Percentiles rank a stretch among this genome's conserved stretches.
These are phyloP conservation scores for Starmerella khaoyaiensis DNA, from an alignment of 805 yeast genomes.

Conservation along the genomic window DNA sequence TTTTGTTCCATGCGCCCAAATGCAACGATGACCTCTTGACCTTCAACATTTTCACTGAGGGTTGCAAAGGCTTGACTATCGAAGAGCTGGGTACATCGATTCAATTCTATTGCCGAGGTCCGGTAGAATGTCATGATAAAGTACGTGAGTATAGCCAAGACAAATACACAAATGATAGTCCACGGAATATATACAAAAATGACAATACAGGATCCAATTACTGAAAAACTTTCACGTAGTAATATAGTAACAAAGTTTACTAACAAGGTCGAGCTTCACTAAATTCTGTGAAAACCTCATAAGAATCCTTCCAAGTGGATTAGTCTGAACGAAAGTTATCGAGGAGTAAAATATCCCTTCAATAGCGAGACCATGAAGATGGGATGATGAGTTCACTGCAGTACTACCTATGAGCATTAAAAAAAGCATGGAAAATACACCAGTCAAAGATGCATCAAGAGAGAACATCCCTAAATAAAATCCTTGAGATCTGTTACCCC, in stretches of 20 bases:
- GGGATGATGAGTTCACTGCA: slow-evolving; percentile 42
- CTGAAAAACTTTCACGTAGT: too few species aligned
- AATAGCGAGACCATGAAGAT: slow-evolving; percentile 47
- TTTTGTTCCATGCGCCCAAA: slow-evolving; percentile 27
- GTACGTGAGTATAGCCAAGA: slow-evolving; percentile 36
- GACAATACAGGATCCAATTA: slow-evolving; percentile 51
- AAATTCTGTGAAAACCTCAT: slow-evolving; percentile 80
- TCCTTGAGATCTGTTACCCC: slow-evolving; percentile 27
- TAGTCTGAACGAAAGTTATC: slow-evolving; percentile 65
- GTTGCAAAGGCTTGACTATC: slow-evolving; percentile 56
- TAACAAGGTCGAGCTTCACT: slow-evolving; percentile 68
- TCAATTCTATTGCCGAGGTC: slow-evolving; percentile 57
- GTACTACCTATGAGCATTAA: slow-evolving; percentile 20
- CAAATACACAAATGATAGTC: slow-evolving; percentile 47
- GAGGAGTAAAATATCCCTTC: slow-evolving; percentile 56
- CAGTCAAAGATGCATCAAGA: not conserved
- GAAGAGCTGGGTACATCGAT: slow-evolving; percentile 56
- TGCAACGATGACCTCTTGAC: slow-evolving; percentile 49
- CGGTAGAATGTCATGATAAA: slow-evolving; percentile 37
- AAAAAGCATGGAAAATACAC: not conserved
- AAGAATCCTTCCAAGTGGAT: slow-evolving; percentile 74
- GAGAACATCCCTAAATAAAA: slow-evolving; percentile 52
- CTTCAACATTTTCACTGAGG: slow-evolving; percentile 53
- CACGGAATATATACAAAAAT: slow-evolving; percentile 60
- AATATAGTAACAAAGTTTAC: slow-evolving; percentile 39